Percentiles rank a stretch among this genome's conserved stretches.
Evolutionary conservation across 306 rosid genomes (phyloP).

Genomic region (Vigna reflexopilosa): DNA sequence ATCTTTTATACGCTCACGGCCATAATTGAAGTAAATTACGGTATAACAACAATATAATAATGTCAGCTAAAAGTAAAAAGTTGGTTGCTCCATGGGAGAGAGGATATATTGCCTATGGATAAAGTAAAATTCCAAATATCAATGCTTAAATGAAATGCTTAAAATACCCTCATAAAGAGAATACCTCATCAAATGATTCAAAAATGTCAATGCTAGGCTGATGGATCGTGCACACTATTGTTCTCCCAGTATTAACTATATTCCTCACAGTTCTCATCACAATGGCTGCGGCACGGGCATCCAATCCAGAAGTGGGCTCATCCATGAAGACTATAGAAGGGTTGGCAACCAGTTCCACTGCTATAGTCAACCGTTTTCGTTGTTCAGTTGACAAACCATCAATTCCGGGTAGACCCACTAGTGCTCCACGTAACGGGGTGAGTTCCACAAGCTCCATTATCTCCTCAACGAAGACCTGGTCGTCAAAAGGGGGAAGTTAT

Average conservation of each 20-base stretch:
- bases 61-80: constrained; percentile 2
- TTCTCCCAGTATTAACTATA: constrained; percentile 94
- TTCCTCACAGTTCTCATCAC: constrained; percentile 99
- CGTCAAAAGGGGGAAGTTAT: constrained; percentile 39
- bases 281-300: constrained; percentile 97
- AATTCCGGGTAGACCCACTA: constrained; percentile 92
- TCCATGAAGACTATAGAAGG: constrained; percentile 98
- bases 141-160: constrained; percentile 14
- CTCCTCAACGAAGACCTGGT: constrained; percentile 95
- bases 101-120: not conserved
- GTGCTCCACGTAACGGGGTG: constrained; percentile 77
- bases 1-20: constrained; percentile 1
- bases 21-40: constrained; percentile 1
- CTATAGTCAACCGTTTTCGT: constrained; percentile 89
- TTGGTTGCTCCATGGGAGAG: constrained; percentile 4
- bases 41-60: not conserved
- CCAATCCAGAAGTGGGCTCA: constrained; percentile 98
- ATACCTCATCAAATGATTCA: constrained; percentile 98
- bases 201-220: constrained; percentile 99
- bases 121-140: constrained; percentile 4
- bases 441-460: constrained; percentile 99
- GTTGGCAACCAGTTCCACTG: constrained; percentile 94
- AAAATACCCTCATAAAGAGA: constrained; percentile 28
- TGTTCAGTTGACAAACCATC: constrained; percentile 98
- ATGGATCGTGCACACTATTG: constrained; percentile 97